phyloP scores from a whole-genome alignment of 208 protist species.

The Leishmania gerbilli region DNA sequence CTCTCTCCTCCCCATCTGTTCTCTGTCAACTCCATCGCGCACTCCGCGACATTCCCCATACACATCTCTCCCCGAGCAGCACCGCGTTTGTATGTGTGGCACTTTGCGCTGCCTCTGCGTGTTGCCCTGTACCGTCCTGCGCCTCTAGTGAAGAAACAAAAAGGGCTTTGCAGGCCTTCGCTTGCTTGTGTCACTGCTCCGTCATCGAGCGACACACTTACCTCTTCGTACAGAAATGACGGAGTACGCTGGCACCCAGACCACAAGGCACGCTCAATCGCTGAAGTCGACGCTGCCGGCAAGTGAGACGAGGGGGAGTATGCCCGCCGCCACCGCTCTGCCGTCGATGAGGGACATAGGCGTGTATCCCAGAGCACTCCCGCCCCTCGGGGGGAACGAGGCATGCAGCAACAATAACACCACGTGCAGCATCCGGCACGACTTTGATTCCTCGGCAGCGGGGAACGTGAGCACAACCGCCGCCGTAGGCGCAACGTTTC shows the following conservation, averaged over 20 bases:
- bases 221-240: neutral
- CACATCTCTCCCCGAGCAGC: neutral
- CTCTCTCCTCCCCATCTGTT: too few species aligned
- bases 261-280: neutral
- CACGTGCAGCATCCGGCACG: too few species aligned
- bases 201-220: neutral
- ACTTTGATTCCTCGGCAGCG: neutral
- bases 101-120: neutral
- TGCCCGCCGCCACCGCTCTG: neutral
- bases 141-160: neutral
- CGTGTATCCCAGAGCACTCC: neutral
- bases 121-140: neutral
- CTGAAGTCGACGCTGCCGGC: neutral
- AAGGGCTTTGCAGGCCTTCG: neutral
- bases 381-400: neutral
- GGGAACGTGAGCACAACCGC: neutral
- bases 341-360: too few species aligned
- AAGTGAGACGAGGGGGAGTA: neutral
- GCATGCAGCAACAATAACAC: neutral
- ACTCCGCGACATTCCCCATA: neutral
- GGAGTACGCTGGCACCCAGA: neutral
- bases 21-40: neutral
- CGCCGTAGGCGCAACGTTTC: neutral
- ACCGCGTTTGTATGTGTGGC: too few species aligned
- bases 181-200: neutral